Evolutionary conservation across 345 rosid species (phyloP), one percentile per base, ranked within the genome.

Genomic region (Gossypioides kirkii): DNA sequence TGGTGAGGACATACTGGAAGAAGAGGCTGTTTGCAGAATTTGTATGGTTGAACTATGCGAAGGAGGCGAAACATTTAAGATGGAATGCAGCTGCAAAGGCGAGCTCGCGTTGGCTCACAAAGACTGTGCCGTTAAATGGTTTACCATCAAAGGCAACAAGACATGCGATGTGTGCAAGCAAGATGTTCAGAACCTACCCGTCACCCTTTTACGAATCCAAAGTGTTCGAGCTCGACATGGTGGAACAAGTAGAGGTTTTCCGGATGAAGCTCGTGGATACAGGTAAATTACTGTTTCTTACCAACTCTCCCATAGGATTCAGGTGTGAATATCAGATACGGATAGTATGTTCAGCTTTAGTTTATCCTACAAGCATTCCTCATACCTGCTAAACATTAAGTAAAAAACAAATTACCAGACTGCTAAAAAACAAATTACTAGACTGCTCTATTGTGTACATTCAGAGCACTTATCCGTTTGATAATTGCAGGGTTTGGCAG

Each of bases 81-180:
- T 94, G 95, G 98, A 94, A 78, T 94, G 97, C 86, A 94, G 97
- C 82, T 94, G 97, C 87, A 94, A 92, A 89, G 98, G 98, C 0
- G 97, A 94, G 76, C 97, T 94, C 32, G 97, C 97, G 70, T 81
- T 94, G 73, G 98, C 97, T 10, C 98, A 92, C 81, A 86, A 83
- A 82, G 97, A 90, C 47, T 94, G 98, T 81, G 97, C 97, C 61
- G 78, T 92, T n/a, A 94, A 94, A 84, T 94, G 98, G 98, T 94
- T 94, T 71, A 88, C 90, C 62, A 92, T 90, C 78, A 94, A 92
- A 81, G 97, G 98, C 46, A 94, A 88, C 87, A 92, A 89, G 80
- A 92, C 86, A 0, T 94, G 98, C 70, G 97, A 94, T 54, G 98
- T 92, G 25, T 92, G 98, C 81, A 89, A 86, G 81, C 86, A 90